Base-by-base conservation (phyloP, 2,329 filamentous ascomycete species). In the Aureobasidium sp. region DNA sequence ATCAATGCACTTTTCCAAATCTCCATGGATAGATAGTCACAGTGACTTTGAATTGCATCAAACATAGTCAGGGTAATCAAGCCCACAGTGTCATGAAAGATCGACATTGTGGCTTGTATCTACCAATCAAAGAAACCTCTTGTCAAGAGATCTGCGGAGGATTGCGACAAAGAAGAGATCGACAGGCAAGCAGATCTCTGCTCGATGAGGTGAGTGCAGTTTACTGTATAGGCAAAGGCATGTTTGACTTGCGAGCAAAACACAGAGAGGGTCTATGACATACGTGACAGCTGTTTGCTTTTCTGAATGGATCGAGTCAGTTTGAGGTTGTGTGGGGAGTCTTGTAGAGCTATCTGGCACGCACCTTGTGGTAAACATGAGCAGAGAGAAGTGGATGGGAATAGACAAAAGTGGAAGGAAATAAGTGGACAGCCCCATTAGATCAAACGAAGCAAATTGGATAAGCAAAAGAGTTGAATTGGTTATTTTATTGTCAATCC, bases 211-310 rank as follows among this genome's bases (percentile, higher is more conserved):
- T 13, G 3, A 19, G 11, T 53, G 49, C 49, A 23, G 2, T 53
- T 17, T n/a, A 53, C 49, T 19, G 15, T 40, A 53, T 53, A 40
- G 49, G 49, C 10, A 51, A 51, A 51, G 49, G 49, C 49, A 51
- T 35, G 17, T 45, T 27, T n/a, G n/a, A n/a, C n/a, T n/a, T n/a
- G n/a, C n/a, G n/a, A n/a, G n/a, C n/a, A n/a, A n/a, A n/a, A n/a
- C n/a, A n/a, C n/a, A n/a, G n/a, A n/a, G n/a, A n/a, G n/a, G n/a
- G n/a, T n/a, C n/a, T n/a, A n/a, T n/a, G n/a, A n/a, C n/a, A n/a
- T n/a, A n/a, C n/a, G n/a, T 50, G 47, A 50, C 31, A 50, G 19
- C 47, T 50, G 31, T 50, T 50, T 49, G n/a, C 17, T 17, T 31
- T 47, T 47, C 13, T 27, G 3, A 2, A 33, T 19, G 25, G 40